Conservation (phyloP, 139 green algal genomes). For the Chara braunii region DNA sequence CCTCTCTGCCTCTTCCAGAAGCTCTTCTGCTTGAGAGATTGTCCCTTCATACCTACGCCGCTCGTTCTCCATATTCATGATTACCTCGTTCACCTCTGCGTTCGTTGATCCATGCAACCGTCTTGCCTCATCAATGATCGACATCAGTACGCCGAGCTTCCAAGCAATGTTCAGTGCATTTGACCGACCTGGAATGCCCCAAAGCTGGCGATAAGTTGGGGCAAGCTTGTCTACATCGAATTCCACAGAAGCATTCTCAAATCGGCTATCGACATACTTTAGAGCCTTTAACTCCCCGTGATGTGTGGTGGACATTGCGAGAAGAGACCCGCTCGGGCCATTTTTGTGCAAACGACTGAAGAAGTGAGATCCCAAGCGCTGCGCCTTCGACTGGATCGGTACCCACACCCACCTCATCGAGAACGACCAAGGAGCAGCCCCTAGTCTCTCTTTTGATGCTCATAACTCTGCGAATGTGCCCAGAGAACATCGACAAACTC, state of each 20-base stretch:
- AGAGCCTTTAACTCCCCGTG: slow-evolving; percentile 46
- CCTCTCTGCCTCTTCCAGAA: slow-evolving; percentile 14
- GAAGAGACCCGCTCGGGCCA: not conserved
- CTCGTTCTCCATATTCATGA: slow-evolving; percentile 19
- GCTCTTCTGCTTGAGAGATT: not conserved
- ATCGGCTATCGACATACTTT: slow-evolving; percentile 40
- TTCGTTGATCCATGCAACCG: slow-evolving; percentile 6
- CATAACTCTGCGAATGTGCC: slow-evolving; percentile 51
- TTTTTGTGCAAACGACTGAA: slow-evolving; percentile 45
- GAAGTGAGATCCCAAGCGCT: slow-evolving; percentile 74
- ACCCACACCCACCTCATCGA: slow-evolving; percentile 90
- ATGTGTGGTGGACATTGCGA: slow-evolving; percentile 50
- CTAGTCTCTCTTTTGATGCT: slow-evolving; percentile 7
- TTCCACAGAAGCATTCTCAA: slow-evolving; percentile 51
- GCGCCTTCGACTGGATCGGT: slow-evolving; percentile 89
- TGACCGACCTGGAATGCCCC: slow-evolving; percentile 44
- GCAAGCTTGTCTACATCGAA: slow-evolving; percentile 44
- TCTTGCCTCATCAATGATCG: slow-evolving; percentile 18
- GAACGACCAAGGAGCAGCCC: slow-evolving; percentile 63
- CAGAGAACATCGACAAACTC: slow-evolving; percentile 89
- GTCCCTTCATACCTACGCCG: not conserved
- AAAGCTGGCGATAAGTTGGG: slow-evolving; percentile 50
- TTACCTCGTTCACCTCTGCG: slow-evolving; percentile 29
- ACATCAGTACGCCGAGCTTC: not conserved
- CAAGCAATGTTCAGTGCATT: slow-evolving; percentile 35